Conservation (phyloP, 495 filamentous ascomycete genomes). For the Hypoxylon trugodes region DNA sequence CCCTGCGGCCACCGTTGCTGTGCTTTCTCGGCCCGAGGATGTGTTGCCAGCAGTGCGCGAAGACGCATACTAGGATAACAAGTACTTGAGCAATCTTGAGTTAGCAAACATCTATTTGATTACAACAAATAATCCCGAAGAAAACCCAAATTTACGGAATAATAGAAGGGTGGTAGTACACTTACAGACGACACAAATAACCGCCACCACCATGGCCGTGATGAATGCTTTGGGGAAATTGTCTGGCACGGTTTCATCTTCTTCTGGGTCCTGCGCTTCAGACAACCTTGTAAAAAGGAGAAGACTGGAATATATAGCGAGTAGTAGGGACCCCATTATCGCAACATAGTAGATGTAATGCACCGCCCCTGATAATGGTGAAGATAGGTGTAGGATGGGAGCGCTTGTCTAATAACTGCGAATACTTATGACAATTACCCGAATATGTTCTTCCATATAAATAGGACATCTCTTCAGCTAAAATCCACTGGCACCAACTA, state of each 20-base stretch:
- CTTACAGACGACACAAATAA: conserved; percentile 15
- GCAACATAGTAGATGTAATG: not conserved
- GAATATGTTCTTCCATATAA: no score
- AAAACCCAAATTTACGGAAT: no score
- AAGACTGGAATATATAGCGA: not conserved
- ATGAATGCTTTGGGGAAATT: conserved; percentile 35
- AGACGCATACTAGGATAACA: conserved; percentile 30
- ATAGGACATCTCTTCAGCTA: no score
- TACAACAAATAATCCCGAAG: no score
- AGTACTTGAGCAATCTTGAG: no score
- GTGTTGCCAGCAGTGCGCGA: conserved; percentile 38
- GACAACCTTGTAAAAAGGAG: not conserved
- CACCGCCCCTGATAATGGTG: not conserved
- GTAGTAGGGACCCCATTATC: not conserved
- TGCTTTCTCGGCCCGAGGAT: conserved; percentile 15
- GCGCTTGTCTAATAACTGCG: no score
- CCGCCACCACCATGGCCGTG: conserved; percentile 21
- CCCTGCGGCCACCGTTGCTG: no score
- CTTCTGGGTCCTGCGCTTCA: not conserved
- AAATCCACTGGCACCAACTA: no score
- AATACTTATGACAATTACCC: no score
- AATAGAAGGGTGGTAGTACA: no score
- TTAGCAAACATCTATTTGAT: no score
- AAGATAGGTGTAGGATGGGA: no score
- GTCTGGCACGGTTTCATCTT: conserved; percentile 2